Conservation (phyloP, 352 stramenopile genomes). For the Phytophthora cactorum region DNA sequence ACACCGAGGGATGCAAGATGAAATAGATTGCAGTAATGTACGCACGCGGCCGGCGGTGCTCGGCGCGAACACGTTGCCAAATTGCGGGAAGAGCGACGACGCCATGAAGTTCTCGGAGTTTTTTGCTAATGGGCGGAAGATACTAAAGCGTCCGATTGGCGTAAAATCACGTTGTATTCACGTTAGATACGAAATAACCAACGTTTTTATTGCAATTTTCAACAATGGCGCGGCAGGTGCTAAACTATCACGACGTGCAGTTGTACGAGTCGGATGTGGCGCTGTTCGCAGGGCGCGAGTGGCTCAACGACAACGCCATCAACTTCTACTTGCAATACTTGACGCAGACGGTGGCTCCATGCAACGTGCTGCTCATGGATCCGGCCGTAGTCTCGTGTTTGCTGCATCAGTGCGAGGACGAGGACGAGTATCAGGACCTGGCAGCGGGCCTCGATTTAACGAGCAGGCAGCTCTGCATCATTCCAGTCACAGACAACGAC, state of each 20-base stretch:
- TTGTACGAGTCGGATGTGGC: slow-evolving; percentile 81
- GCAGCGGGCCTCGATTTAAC: slow-evolving; percentile 49
- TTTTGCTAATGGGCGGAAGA: slow-evolving; percentile 17
- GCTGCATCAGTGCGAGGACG: slow-evolving; percentile 84
- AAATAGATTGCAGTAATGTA: slow-evolving; percentile 7
- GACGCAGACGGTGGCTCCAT: slow-evolving; percentile 40
- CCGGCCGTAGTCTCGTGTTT: slow-evolving; percentile 82
- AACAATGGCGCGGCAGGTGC: slow-evolving; percentile 54
- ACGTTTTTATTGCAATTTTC: slow-evolving; percentile 15
- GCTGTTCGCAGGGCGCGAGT: slow-evolving; percentile 64
- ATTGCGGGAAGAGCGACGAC: slow-evolving; percentile 84
- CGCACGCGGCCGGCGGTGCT: slow-evolving; percentile 59
- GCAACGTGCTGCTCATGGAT: slow-evolving; percentile 72
- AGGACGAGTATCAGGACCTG: slow-evolving; percentile 76
- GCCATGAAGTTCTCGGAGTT: slow-evolving; percentile 33
- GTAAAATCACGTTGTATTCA: slow-evolving; percentile 1
- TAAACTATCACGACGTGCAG: slow-evolving; percentile 85
- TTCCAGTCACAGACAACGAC: slow-evolving; percentile 79
- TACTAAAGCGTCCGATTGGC: slow-evolving; percentile 17
- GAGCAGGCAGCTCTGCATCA: slow-evolving; percentile 50
- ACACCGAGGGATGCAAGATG: background rate
- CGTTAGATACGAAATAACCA: background rate
- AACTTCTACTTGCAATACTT: slow-evolving; percentile 87
- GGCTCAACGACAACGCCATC: slow-evolving; percentile 87
- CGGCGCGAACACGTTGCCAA: slow-evolving; percentile 81